Evolutionary conservation across 768 basidiomycete species (phyloP).

Genomic region (Calocybe cyanea): DNA sequence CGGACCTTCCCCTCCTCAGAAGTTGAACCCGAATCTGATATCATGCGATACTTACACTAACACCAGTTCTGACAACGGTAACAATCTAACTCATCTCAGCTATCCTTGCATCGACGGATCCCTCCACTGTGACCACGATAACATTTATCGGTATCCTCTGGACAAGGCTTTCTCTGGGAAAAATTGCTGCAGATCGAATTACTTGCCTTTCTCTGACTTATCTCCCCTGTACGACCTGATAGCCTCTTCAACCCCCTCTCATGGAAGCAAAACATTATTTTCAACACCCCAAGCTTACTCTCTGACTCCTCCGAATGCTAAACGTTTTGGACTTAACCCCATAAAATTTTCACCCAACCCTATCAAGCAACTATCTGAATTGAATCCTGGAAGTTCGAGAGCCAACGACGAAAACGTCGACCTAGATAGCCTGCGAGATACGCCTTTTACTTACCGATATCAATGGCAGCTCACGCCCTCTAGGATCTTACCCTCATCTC

Average conservation of each 20-base stretch:
- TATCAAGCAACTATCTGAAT: not conserved
- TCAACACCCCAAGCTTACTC: too few relatives aligned
- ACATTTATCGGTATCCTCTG: too few relatives aligned
- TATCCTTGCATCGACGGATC: too few relatives aligned
- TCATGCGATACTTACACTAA: not conserved
- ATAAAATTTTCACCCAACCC: not conserved
- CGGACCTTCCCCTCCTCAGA: not conserved
- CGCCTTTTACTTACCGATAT: slow-evolving; percentile 6
- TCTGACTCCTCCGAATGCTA: not conserved
- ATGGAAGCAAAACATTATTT: too few relatives aligned
- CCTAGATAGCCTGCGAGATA: not conserved
- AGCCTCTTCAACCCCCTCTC: too few relatives aligned
- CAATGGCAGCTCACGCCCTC: slow-evolving; percentile 1
- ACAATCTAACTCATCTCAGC: too few relatives aligned
- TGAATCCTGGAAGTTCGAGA: not conserved
- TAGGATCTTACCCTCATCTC: not conserved
- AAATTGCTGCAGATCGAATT: too few relatives aligned
- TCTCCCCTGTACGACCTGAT: too few relatives aligned
- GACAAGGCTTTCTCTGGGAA: too few relatives aligned
- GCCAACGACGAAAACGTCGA: slow-evolving; percentile 1
- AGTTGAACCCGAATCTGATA: not conserved
- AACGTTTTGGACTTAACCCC: not conserved
- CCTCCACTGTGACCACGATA: too few relatives aligned
- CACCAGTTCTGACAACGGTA: too few relatives aligned
- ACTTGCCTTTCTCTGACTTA: too few relatives aligned